These are phyloP conservation scores for Alternaria sp. DNA, from an alignment of 2,329 filamentous ascomycete species.

Conservation along the genomic window DNA sequence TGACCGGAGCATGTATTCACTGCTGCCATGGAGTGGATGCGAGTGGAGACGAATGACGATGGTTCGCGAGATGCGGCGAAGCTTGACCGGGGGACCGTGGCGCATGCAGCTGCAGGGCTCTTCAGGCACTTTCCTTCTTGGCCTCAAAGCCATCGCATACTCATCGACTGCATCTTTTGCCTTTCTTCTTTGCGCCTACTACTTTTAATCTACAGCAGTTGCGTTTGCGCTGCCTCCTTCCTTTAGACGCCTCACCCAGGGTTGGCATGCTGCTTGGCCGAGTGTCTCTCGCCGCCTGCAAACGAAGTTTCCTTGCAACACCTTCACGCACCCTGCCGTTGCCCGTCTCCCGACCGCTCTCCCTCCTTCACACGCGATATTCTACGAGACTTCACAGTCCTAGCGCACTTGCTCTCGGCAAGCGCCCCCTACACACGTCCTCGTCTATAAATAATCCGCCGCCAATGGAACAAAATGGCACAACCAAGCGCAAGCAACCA, in stretches of 20 bases:
- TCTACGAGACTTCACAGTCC: conserved; percentile 1
- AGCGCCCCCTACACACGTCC: conserved; percentile 12
- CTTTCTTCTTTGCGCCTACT: conserved; percentile 9
- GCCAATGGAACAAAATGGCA: conserved; percentile 60
- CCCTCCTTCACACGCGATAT: conserved; percentile 5
- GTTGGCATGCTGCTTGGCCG: conserved; percentile 43
- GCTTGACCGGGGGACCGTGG: conserved; percentile 11
- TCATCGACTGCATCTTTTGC: conserved; percentile 8
- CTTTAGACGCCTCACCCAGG: conserved; percentile 5
- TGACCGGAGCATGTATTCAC: neutral
- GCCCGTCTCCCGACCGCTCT: conserved; percentile 16
- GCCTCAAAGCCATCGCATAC: conserved; percentile 1
- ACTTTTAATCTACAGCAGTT: conserved; percentile 12
- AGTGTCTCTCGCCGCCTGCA: conserved; percentile 39
- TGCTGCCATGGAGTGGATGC: neutral
- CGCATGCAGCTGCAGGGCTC: conserved; percentile 29
- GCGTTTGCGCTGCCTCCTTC: conserved; percentile 10
- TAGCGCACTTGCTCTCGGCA: conserved; percentile 17
- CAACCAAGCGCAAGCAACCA: conserved; percentile 65
- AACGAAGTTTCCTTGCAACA: conserved; percentile 35
- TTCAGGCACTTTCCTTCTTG: conserved; percentile 16
- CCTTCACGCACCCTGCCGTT: conserved; percentile 16
- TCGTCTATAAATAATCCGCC: conserved; percentile 14
- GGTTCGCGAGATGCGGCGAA: conserved; percentile 16
- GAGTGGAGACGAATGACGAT: conserved; percentile 11